phyloP scores from a whole-genome alignment of 352 stramenopile genomes.

The Thraustochytrium sp. region DNA sequence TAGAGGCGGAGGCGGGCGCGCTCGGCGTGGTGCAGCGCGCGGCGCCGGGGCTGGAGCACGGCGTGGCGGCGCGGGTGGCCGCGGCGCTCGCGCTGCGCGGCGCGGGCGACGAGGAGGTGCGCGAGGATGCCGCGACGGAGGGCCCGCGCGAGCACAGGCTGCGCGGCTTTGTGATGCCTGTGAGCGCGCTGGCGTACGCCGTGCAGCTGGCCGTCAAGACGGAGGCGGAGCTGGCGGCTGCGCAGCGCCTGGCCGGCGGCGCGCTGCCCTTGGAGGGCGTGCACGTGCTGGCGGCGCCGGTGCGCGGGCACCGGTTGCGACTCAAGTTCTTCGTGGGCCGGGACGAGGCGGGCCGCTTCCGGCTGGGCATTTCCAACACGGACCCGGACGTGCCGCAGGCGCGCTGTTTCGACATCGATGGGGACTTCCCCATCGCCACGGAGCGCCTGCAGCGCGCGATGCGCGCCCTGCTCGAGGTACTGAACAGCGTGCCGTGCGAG shows the following conservation, averaged over 20 bases:
- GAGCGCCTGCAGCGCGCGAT: neutral
- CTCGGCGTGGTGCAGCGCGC: no score
- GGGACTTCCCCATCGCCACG: neutral
- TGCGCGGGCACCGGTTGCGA: neutral
- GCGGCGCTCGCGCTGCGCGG: no score
- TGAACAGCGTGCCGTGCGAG: neutral
- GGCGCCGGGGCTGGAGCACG: no score
- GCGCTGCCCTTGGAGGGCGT: neutral
- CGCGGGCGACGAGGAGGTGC: neutral
- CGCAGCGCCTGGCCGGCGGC: neutral
- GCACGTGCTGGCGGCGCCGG: neutral
- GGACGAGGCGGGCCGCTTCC: neutral
- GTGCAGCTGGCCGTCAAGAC: constrained; percentile 22
- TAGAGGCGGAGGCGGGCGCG: no score
- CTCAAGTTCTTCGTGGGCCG: constrained; percentile 16
- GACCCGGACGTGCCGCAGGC: neutral
- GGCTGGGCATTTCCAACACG: neutral
- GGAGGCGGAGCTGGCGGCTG: neutral
- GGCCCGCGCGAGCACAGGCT: neutral
- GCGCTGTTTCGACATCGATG: neutral
- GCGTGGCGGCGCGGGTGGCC: no score
- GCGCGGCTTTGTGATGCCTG: constrained; percentile 23
- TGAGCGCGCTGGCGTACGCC: neutral
- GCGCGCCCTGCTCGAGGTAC: neutral
- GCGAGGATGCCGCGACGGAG: neutral